A percentile compares a stretch with the other conserved stretches of the same genome.
These are phyloP conservation scores for Suillus luteus DNA, from an alignment of 768 basidiomycete species.

Conservation along the genomic window DNA sequence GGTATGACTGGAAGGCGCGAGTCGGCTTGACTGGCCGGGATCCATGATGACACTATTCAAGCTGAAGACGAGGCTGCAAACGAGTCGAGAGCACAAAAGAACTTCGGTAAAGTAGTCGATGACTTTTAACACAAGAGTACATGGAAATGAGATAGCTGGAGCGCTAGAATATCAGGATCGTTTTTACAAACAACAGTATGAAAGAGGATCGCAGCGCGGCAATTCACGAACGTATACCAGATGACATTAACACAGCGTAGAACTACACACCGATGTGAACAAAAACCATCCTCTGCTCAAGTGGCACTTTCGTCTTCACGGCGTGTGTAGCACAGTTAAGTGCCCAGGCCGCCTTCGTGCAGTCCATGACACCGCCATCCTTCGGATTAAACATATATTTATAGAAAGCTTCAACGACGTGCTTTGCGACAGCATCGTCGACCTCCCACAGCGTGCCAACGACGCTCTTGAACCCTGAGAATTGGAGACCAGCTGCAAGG, in stretches of 20 bases:
- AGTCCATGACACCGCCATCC: background rate
- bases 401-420: background rate
- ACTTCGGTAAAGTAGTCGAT: too few species aligned
- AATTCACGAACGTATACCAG: too few species aligned
- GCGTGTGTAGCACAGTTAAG: background rate
- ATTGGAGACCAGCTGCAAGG: background rate
- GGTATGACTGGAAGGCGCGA: too few species aligned
- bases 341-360: background rate
- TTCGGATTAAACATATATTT: background rate
- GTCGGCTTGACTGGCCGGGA: too few species aligned
- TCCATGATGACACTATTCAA: too few species aligned
- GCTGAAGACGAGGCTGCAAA: too few species aligned
- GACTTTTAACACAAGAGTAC: too few species aligned
- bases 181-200: too few species aligned
- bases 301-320: background rate
- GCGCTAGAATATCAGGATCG: too few species aligned
- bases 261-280: background rate
- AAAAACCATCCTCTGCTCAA: constrained; percentile 1
- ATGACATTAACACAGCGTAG: background rate
- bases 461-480: background rate
- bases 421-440: background rate
- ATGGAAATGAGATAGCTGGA: too few species aligned
- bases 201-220: too few species aligned
- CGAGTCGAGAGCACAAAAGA: too few species aligned
- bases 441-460: background rate